Evolutionary conservation across 2,329 filamentous ascomycete species (phyloP), one percentile per base, ranked within the genome.

Genomic region (Alternaria postmessia): DNA sequence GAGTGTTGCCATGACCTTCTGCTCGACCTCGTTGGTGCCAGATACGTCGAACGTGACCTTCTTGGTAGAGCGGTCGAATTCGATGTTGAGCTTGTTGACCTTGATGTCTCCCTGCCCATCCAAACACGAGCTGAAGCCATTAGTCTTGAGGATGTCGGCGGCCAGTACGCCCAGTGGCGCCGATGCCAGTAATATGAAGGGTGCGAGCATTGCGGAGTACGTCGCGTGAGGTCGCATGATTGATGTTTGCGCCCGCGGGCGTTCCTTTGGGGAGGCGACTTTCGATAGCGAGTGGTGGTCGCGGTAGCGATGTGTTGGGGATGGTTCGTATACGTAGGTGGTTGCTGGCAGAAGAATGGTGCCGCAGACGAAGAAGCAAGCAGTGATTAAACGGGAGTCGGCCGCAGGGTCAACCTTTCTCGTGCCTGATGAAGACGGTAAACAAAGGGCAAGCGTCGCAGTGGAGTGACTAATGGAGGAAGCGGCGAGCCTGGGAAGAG

Each of bases 41-140:
- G 89, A 87, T 22, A 97, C 87, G 75, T 98, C 89, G 79, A 97
- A 98, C 4, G 82, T 86, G 62, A 98, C 86, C 49, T 85, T 86
- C 75, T 91, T 89, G 61, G 89, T 88, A 59, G 86, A 84, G 66
- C 89, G 89, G 82, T 96, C 87, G 81, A 96, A 98, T 69, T 86
- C 82, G 61, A 97, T 90, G 70, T 94, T 83, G 64, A 96, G 83
- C 69, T 86, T 88, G 67, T 93, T 83, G 54, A 97, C 89, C 63
- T 85, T 85, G 71, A 98, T 88, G 38, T 82, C 80, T n/a, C 68
- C 65, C 60, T 82, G 73, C 69, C 86, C 80, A 59, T 83, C 78
- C 70, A 85, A 70, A 80, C 95, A 98, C 65, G 89, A 88, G 72
- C 84, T 87, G 81, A 95, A 96, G 60, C 93, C 92, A 64, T 86